Evolutionary conservation across 768 basidiomycete species (phyloP).

Genomic region (Xerocomus brunneocitrinus): DNA sequence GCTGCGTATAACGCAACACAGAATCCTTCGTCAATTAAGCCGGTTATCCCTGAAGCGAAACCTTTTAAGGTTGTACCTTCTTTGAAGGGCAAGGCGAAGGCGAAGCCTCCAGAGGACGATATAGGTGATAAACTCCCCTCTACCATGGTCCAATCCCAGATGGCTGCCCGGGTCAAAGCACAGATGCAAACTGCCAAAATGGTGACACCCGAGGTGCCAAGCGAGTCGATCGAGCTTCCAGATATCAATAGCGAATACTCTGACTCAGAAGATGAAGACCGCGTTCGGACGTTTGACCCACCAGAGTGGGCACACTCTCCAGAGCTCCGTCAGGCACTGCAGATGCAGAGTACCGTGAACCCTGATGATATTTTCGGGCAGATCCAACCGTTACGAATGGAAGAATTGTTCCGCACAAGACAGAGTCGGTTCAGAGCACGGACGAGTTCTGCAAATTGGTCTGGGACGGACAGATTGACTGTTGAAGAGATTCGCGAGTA

Average conservation of each 20-base stretch:
- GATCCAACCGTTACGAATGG: constrained; percentile 84
- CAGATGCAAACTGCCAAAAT: constrained; percentile 58
- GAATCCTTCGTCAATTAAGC: constrained; percentile 30
- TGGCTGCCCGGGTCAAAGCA: constrained; percentile 67
- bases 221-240: constrained; percentile 85
- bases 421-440: constrained; percentile 82
- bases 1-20: constrained; percentile 38
- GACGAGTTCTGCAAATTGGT: constrained; percentile 95
- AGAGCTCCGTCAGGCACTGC: constrained; percentile 71
- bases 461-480: constrained; percentile 84
- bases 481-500: constrained; percentile 83
- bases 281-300: constrained; percentile 64
- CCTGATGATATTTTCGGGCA: constrained; percentile 91
- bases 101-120: constrained; percentile 45
- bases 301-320: constrained; percentile 93
- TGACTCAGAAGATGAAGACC: constrained; percentile 89
- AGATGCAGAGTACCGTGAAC: constrained; percentile 81
- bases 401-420: constrained; percentile 81
- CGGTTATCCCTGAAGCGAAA: constrained; percentile 31
- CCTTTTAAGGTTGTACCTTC: constrained; percentile 35
- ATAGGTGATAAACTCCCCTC: constrained; percentile 50
- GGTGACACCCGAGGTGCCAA: constrained; percentile 47
- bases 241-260: constrained; percentile 98
- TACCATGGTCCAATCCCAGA: constrained; percentile 58
- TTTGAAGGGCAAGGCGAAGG: constrained; percentile 49